Evolutionary conservation across 2,329 filamentous ascomycete genomes (phyloP).

Genomic region (Penicillium psychrosexuale): DNA sequence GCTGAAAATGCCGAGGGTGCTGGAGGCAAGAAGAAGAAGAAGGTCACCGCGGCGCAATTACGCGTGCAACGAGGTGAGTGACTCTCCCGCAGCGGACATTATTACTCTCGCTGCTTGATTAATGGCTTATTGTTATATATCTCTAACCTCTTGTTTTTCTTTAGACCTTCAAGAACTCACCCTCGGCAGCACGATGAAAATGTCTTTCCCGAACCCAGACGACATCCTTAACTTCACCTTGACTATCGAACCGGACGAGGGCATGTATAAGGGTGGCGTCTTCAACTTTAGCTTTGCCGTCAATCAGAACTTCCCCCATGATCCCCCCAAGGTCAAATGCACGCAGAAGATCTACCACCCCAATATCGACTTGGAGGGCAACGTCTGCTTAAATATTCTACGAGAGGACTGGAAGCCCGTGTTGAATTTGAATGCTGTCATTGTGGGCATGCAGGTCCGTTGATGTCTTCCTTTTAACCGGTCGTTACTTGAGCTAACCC

Average conservation of each 20-base stretch:
- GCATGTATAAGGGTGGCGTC: conserved; percentile 79
- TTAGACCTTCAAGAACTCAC: conserved; percentile 49
- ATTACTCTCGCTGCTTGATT: not conserved
- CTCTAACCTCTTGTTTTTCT: not conserved
- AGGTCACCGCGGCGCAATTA: conserved; percentile 92
- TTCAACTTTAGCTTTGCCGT: conserved; percentile 92
- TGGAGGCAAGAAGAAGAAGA: conserved; percentile 86
- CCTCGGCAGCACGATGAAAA: conserved; percentile 56
- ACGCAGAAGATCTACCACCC: conserved; percentile 98
- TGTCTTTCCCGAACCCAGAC: conserved; percentile 57
- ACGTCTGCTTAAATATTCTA: conserved; percentile 96
- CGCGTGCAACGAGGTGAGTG: conserved; percentile 86
- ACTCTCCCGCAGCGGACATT: not conserved
- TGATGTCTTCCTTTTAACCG: not conserved
- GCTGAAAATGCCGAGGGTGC: conserved; percentile 87
- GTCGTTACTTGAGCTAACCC: not conserved
- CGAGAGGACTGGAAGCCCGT: conserved; percentile 99
- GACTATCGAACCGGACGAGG: conserved; percentile 52
- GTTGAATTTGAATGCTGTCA: conserved; percentile 91
- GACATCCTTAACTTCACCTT: conserved; percentile 55
- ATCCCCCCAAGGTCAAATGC: conserved; percentile 95
- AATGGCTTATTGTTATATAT: not conserved
- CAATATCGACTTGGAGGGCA: conserved; percentile 96
- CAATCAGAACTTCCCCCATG: conserved; percentile 92
- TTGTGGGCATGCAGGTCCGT: conserved; percentile 81